Evolutionary conservation across 1,139 yeast species (phyloP), one percentile per base, ranked within the genome.

Genomic region (Kurtzmaniella quercitrusa): DNA sequence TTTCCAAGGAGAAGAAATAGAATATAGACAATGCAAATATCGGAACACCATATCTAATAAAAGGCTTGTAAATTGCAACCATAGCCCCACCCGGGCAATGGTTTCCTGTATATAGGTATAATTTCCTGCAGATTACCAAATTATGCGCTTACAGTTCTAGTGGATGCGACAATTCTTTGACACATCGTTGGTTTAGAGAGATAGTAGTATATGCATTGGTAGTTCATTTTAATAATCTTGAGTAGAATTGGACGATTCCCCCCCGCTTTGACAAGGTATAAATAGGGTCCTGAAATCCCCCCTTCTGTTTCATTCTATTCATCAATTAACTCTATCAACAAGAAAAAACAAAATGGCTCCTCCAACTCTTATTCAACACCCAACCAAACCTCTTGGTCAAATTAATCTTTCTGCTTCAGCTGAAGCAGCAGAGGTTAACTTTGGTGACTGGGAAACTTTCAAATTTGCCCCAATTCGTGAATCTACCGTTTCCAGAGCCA

Each of bases 401-500:
- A 26, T 40, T 30, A 37, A 42, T 23, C 33, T 42, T 8, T 35
- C 38, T 16, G 35, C 36, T 22, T 19, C 44, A 15, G 39, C 35
- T 28, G 33, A 33, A 20, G 34, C 36, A 9, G 51, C 40, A 53
- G 51, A 54, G 9, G 59, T 59, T 21, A 50, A 46, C 15, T 69
- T 69, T 47, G 74, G 71, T 15, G 83, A 82, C 59, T 83, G 91
- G 91, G 79, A 82, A 23, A 67, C 71, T 36, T 84, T 84, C 65
- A 67, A 72, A 50, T 84, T 84, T 61, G 76, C 80, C 19, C 89
- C 89, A 47, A 84, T 84, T 53, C 74, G 91, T 48, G 93, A 84
- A 65, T 80, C 88, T 8, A 80, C 86, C 3, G 91, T 84, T 32
- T 82, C 91, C n/a, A 74, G 93, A 48, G 93, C 93, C 33, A 84